Conservation (phyloP, 2,329 filamentous ascomycete genomes). For the Cercospora canescens region DNA sequence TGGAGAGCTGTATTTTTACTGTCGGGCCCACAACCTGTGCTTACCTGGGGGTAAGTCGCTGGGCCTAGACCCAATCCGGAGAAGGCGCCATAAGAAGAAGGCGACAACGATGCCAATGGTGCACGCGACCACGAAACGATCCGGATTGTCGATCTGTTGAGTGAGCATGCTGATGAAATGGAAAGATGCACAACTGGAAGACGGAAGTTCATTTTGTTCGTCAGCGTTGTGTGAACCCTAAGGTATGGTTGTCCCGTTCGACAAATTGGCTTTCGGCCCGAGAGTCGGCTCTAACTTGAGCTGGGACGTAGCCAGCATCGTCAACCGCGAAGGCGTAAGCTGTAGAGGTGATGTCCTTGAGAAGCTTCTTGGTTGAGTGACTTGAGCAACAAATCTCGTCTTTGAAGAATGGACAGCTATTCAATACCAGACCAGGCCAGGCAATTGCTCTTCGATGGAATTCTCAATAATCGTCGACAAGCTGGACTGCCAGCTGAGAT, state of each 20-base stretch:
- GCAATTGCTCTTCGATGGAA: not conserved
- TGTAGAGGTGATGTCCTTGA: too few relatives aligned
- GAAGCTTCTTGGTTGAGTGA: not conserved
- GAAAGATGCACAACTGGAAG: too few relatives aligned
- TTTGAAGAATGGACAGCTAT: not conserved
- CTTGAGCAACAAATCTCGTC: not conserved
- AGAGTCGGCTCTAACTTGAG: not conserved
- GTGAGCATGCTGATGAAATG: not conserved
- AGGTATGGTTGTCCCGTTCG: not conserved
- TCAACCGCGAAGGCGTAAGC: too few relatives aligned
- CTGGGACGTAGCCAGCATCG: too few relatives aligned
- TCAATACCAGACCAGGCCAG: not conserved
- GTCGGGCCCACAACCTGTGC: not conserved
- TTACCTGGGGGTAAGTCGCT: not conserved
- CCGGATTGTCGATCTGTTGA: not conserved
- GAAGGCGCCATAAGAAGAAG: not conserved
- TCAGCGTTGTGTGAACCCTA: not conserved
- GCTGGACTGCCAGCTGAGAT: constrained; percentile 44
- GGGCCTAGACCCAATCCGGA: not conserved
- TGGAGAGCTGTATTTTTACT: not conserved
- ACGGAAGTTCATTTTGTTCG: not conserved
- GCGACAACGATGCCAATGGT: not conserved
- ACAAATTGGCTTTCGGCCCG: not conserved
- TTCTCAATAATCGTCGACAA: not conserved
- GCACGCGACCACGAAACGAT: not conserved